These are phyloP conservation scores for Leucogyrophana mollusca DNA, from an alignment of 768 basidiomycete species.

Conservation along the genomic window DNA sequence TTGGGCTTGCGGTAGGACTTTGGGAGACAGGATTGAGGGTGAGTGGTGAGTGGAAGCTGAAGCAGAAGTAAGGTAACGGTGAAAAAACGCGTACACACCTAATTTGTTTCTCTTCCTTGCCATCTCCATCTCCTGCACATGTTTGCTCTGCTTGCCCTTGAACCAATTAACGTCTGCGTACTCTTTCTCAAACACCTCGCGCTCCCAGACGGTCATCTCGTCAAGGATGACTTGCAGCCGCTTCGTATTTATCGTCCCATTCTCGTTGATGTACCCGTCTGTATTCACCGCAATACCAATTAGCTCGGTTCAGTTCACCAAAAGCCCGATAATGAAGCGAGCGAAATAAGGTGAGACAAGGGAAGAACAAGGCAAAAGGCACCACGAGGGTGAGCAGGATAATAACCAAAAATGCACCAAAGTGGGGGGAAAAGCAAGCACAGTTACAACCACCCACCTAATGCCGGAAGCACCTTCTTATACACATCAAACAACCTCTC, in stretches of 20 bases:
- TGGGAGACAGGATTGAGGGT: background rate
- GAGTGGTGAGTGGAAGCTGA: background rate
- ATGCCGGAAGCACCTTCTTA: conserved; percentile 82
- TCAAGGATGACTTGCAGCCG: conserved; percentile 85
- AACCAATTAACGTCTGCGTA: conserved; percentile 90
- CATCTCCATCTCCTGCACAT: conserved; percentile 62
- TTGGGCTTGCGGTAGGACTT: conserved; percentile 74
- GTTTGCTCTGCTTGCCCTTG: conserved; percentile 87
- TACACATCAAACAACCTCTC: conserved; percentile 94
- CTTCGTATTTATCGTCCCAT: conserved; percentile 74
- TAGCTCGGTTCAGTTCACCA: background rate
- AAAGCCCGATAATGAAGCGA: too few species aligned
- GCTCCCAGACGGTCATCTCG: conserved; percentile 86
- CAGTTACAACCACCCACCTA: conserved; percentile 47
- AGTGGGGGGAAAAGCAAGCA: too few species aligned
- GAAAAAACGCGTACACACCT: conserved; percentile 49
- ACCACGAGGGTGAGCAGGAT: too few species aligned
- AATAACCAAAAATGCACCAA: too few species aligned
- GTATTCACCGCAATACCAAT: background rate
- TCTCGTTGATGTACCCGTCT: conserved; percentile 95
- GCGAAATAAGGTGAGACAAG: background rate
- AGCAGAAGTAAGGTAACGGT: conserved; percentile 1
- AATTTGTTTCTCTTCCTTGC: conserved; percentile 57
- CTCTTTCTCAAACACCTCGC: conserved; percentile 89
- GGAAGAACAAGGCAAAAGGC: background rate